A percentile compares a stretch with the other conserved stretches of the same genome.
Evolutionary conservation across 1,284 basidiomycete genomes (phyloP).

Genomic region (Polyporus tsugae): DNA sequence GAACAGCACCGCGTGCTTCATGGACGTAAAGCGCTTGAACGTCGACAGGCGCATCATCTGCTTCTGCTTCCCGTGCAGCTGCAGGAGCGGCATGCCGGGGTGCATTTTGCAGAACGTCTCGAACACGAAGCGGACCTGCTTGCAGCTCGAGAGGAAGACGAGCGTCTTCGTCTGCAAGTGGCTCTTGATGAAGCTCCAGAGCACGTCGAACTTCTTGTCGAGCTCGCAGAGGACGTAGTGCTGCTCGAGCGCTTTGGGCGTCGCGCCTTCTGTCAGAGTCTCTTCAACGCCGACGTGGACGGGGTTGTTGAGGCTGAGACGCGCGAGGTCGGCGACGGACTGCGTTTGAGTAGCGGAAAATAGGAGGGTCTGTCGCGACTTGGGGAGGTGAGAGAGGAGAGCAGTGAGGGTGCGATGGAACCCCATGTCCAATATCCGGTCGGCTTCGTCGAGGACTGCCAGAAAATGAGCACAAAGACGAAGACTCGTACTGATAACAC

Average conservation of each 20-base stretch:
- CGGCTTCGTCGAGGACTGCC: slow-evolving; percentile 94
- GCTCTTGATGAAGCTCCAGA: slow-evolving; percentile 96
- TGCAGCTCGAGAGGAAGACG: slow-evolving; percentile 95
- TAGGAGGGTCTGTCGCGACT: slow-evolving; percentile 90
- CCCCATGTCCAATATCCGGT: slow-evolving; percentile 96
- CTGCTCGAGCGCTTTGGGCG: slow-evolving; percentile 84
- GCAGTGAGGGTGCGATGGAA: slow-evolving; percentile 92
- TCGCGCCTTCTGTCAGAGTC: slow-evolving; percentile 51
- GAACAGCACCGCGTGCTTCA: slow-evolving; percentile 85
- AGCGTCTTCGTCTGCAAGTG: slow-evolving; percentile 94
- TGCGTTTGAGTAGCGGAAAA: slow-evolving; percentile 98
- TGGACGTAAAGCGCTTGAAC: slow-evolving; percentile 84
- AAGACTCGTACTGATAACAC: too few relatives aligned
- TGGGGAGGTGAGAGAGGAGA: slow-evolving; percentile 87
- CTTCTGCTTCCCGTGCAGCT: slow-evolving; percentile 97
- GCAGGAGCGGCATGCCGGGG: slow-evolving; percentile 90
- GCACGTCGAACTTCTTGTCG: slow-evolving; percentile 89
- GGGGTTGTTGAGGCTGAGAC: slow-evolving; percentile 89
- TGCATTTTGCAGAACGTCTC: slow-evolving; percentile 96
- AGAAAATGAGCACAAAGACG: background rate
- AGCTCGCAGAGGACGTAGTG: slow-evolving; percentile 89
- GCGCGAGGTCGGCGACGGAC: slow-evolving; percentile 89
- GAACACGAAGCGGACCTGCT: slow-evolving; percentile 97
- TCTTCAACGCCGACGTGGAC: slow-evolving; percentile 77
- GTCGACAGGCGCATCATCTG: slow-evolving; percentile 87